phyloP scores from a whole-genome alignment of 768 basidiomycete species.

The Piloderma croceum region DNA sequence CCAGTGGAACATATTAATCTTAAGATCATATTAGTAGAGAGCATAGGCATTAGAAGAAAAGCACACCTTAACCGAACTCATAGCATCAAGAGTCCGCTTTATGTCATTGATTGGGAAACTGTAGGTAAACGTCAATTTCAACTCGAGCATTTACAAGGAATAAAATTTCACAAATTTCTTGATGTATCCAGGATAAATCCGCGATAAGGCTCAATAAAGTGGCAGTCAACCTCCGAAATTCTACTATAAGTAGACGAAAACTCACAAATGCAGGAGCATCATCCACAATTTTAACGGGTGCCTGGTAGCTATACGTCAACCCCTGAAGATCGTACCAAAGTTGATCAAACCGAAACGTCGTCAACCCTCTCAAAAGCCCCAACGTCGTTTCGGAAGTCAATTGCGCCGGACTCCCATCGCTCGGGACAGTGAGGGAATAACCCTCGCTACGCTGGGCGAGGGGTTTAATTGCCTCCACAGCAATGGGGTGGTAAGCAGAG shows the following conservation, averaged over 20 bases:
- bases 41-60: too few relatives aligned
- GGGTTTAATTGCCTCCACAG: constrained; percentile 45
- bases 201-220: constrained; percentile 51
- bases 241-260: constrained; percentile 5
- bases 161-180: constrained; percentile 55
- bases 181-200: constrained; percentile 80
- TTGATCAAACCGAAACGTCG: constrained; percentile 66
- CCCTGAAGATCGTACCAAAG: constrained; percentile 53
- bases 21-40: background rate
- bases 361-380: constrained; percentile 66
- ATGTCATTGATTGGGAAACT: constrained; percentile 63
- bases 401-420: constrained; percentile 45
- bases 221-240: background rate
- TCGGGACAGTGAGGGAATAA: constrained; percentile 53
- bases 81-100: constrained; percentile 64
- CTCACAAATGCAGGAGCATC: constrained; percentile 65
- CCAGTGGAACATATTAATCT: constrained; percentile 47
- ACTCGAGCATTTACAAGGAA: background rate
- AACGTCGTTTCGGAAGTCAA: constrained; percentile 59
- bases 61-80: constrained; percentile 65
- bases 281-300: constrained; percentile 49
- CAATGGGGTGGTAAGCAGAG: constrained; percentile 27
- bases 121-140: constrained; percentile 6
- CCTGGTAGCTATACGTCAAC: constrained; percentile 46
- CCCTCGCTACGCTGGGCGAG: constrained; percentile 51